These are phyloP conservation scores for Onygenales sp. DNA, from an alignment of 2,329 filamentous ascomycete species.

Conservation along the genomic window DNA sequence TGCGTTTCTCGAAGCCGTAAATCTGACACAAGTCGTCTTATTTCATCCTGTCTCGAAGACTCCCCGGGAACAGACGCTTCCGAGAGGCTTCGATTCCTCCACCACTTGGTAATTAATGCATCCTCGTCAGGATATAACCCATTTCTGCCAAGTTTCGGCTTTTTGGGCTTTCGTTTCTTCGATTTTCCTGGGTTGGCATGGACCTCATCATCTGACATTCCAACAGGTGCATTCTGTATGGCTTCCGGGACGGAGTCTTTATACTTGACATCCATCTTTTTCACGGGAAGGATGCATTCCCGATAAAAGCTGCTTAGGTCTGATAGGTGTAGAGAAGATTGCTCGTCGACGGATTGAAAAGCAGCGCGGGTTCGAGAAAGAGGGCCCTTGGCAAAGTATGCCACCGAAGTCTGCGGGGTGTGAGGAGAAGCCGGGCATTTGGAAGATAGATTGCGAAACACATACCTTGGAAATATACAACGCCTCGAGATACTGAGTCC, in stretches of 20 bases:
- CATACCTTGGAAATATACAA: slow-evolving; percentile 35
- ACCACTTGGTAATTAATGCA: slow-evolving; percentile 36
- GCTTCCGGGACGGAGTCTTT: slow-evolving; percentile 33
- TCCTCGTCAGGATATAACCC: slow-evolving; percentile 38
- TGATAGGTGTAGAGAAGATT: slow-evolving; percentile 13
- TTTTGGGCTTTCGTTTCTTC: slow-evolving; percentile 20
- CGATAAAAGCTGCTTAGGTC: slow-evolving; percentile 31
- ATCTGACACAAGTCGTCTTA: slow-evolving; percentile 33
- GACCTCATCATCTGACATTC: slow-evolving; percentile 27
- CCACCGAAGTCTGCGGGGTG: slow-evolving; percentile 34
- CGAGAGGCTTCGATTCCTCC: slow-evolving; percentile 27
- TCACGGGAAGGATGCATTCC: slow-evolving; percentile 33
- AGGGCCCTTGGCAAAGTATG: slow-evolving; percentile 44
- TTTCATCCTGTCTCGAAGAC: slow-evolving; percentile 25
- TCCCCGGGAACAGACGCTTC: slow-evolving; percentile 19
- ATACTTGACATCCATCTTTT: slow-evolving; percentile 40
- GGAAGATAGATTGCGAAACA: neutral
- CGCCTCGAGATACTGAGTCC: slow-evolving; percentile 33
- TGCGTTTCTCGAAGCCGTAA: slow-evolving; percentile 40
- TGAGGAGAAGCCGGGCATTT: slow-evolving; percentile 8
- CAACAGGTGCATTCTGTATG: slow-evolving; percentile 27
- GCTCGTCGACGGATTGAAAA: slow-evolving; percentile 22
- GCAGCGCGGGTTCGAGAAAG: slow-evolving; percentile 36
- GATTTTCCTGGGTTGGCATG: slow-evolving; percentile 16
- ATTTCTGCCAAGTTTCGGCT: slow-evolving; percentile 36